phyloP scores from a whole-genome alignment of 2,329 filamentous ascomycete genomes.

The Talaromyces sp. region DNA sequence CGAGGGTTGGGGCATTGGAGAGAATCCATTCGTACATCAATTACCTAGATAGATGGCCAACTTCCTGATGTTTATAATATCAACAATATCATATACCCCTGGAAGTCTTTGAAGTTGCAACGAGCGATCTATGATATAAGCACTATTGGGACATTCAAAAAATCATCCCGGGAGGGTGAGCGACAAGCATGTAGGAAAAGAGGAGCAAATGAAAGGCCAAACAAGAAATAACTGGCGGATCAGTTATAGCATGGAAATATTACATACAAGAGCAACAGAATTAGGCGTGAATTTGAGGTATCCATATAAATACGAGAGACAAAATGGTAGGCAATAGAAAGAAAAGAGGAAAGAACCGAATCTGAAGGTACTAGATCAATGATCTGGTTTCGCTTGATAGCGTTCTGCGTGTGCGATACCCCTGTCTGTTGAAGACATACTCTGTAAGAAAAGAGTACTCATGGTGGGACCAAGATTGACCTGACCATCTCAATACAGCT shows the following conservation, averaged over 20 bases:
- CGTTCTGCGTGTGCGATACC: neutral
- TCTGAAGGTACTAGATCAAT: neutral
- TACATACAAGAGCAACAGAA: neutral
- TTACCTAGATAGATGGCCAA: neutral
- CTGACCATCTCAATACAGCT: conserved; percentile 5
- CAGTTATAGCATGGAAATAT: neutral
- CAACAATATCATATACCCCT: neutral
- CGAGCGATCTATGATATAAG: neutral
- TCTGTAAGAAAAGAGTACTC: neutral
- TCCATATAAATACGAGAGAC: neutral
- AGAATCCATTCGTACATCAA: neutral
- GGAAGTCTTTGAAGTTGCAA: neutral
- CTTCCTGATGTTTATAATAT: neutral
- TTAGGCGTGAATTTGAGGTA: neutral
- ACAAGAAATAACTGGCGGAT: neutral
- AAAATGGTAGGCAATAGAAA: neutral
- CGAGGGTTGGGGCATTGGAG: neutral
- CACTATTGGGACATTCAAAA: neutral
- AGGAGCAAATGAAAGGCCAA: neutral
- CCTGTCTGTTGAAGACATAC: conserved; percentile 13
- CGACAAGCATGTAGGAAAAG: neutral
- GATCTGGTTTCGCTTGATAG: neutral
- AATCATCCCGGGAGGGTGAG: neutral
- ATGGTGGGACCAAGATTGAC: neutral
- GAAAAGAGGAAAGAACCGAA: neutral